Evolutionary conservation across 306 rosid genomes (phyloP).

Genomic region (Luffa aegyptiaca): DNA sequence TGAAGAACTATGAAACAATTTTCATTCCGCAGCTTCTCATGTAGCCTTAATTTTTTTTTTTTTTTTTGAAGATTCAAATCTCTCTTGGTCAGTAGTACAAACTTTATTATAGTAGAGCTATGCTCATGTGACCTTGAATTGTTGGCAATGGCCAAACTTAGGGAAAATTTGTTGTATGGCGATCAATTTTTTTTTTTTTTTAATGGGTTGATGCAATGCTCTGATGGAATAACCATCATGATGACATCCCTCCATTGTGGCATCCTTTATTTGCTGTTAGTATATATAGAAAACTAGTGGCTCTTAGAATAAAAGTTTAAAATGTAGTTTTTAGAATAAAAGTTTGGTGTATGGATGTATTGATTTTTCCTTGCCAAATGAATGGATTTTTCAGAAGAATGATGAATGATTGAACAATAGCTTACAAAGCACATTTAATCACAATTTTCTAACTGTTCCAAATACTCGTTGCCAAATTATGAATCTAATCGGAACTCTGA

Average conservation of each 20-base stretch:
- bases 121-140: neutral
- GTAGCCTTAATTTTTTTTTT: neutral
- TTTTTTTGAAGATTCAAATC: too few relatives aligned
- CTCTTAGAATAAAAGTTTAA: too few relatives aligned
- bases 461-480: neutral
- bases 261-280: neutral
- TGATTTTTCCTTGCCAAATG: neutral
- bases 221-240: neutral
- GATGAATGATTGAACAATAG: neutral
- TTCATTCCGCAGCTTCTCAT: neutral
- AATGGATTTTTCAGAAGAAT: neutral
- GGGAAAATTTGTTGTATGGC: neutral
- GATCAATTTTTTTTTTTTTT: neutral
- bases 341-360: too few relatives aligned
- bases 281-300: neutral
- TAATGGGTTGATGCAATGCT: neutral
- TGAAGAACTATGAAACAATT: neutral
- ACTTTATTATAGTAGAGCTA: too few relatives aligned
- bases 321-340: too few relatives aligned
- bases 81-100: too few relatives aligned
- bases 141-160: neutral
- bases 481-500: neutral
- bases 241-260: neutral
- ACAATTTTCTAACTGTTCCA: too few relatives aligned
- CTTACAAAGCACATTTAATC: too few relatives aligned